Evolutionary conservation across 2,329 filamentous ascomycete genomes (phyloP).

Genomic region (Claviceps paspali): DNA sequence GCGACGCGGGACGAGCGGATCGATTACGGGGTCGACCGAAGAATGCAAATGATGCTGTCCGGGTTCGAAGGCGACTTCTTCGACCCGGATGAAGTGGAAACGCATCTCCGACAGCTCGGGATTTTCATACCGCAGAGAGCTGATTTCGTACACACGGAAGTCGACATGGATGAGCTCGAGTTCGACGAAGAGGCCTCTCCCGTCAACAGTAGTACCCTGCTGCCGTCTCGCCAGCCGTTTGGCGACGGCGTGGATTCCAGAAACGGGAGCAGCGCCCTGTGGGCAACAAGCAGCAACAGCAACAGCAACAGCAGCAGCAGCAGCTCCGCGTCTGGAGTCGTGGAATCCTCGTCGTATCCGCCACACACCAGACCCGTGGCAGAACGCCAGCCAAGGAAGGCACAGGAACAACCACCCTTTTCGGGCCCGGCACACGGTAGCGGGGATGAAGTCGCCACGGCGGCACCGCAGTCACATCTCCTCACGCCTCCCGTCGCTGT

Average conservation of each 20-base stretch:
- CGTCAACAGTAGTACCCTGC: neutral
- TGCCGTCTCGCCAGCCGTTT: neutral
- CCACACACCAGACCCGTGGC: neutral
- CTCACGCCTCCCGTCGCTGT: neutral
- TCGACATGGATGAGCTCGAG: slow-evolving; percentile 29
- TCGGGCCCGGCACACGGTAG: neutral
- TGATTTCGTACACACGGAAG: slow-evolving; percentile 44
- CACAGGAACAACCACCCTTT: neutral
- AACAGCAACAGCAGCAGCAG: slow-evolving; percentile 4
- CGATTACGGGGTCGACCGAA: slow-evolving; percentile 15
- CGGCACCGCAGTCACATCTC: slow-evolving; percentile 3
- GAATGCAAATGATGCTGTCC: slow-evolving; percentile 37
- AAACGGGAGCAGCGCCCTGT: slow-evolving; percentile 1
- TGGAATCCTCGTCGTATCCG: neutral
- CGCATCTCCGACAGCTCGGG: slow-evolving; percentile 50
- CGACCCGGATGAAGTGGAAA: slow-evolving; percentile 61
- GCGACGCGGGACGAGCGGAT: slow-evolving; percentile 27
- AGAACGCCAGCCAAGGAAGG: neutral
- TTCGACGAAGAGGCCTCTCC: neutral
- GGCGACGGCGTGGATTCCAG: neutral
- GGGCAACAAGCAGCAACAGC: slow-evolving; percentile 4
- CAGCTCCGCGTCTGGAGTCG: neutral
- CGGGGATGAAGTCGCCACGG: neutral
- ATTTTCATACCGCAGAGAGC: slow-evolving; percentile 45
- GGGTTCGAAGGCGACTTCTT: slow-evolving; percentile 64